These are phyloP conservation scores for Zalaria sp. DNA, from an alignment of 2,329 filamentous ascomycete species.

Conservation along the genomic window DNA sequence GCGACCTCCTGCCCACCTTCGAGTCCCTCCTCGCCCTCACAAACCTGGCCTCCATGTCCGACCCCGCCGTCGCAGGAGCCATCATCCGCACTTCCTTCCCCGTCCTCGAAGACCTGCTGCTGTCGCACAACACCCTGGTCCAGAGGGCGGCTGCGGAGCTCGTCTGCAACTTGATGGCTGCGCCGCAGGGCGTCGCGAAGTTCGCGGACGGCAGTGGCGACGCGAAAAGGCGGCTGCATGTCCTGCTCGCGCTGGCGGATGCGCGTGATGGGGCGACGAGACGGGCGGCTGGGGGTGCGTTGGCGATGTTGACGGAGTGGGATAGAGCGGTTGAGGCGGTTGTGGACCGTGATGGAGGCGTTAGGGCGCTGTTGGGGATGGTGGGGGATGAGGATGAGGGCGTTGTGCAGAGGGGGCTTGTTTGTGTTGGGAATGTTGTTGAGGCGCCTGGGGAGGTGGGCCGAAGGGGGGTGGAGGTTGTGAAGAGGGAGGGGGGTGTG, in stretches of 20 bases:
- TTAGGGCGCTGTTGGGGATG: constrained; percentile 65
- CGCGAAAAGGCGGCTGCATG: constrained; percentile 61
- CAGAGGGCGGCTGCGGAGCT: constrained; percentile 77
- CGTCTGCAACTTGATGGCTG: constrained; percentile 75
- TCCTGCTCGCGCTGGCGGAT: constrained; percentile 77
- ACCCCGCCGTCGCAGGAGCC: constrained; percentile 44
- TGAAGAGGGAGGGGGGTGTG: constrained; percentile 49
- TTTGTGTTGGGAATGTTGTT: constrained; percentile 50
- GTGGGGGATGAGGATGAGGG: constrained; percentile 58
- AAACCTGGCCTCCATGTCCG: constrained; percentile 70
- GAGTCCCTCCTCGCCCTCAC: constrained; percentile 85
- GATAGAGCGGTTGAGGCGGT: constrained; percentile 61
- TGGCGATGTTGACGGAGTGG: constrained; percentile 71
- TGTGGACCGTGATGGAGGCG: constrained; percentile 54
- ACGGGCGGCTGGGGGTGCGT: constrained; percentile 71
- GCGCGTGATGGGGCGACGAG: constrained; percentile 68
- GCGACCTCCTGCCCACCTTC: constrained; percentile 77
- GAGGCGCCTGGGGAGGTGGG: constrained; percentile 53
- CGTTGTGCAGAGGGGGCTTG: constrained; percentile 56
- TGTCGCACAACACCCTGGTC: constrained; percentile 61
- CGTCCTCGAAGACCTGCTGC: constrained; percentile 68
- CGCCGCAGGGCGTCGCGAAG: constrained; percentile 49
- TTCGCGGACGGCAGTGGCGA: constrained; percentile 55
- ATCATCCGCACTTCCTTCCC: constrained; percentile 65
- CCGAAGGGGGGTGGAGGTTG: constrained; percentile 41